Base-by-base conservation (phyloP, 306 rosid species). In the Prunus kanzakura region DNA sequence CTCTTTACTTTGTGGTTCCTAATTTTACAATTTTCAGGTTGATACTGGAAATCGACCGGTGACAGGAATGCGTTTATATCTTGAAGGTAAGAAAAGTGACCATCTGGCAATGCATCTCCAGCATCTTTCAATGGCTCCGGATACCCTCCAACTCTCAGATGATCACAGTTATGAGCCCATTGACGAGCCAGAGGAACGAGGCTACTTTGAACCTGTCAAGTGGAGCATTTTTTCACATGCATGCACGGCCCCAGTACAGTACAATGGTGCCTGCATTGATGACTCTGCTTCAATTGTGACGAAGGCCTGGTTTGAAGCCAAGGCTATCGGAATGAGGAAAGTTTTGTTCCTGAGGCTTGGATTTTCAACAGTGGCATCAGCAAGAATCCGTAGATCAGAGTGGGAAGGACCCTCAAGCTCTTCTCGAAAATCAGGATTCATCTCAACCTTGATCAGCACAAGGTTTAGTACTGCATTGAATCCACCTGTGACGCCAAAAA, bases 101-200 rank as follows among this genome's bases (percentile, higher is more conserved):
- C 97, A 82, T 69, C 79, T 92, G 4, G 91, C 93, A 41, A 83
- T 95, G 83, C 98, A 95, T 87, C 93, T 95, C 56, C 98, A 90
- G 81, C 98, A 95, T 80, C 97, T 95, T 41, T 76, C 96, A 27
- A 87, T 82, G 50, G 82, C 83, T 77, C 98, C 97, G 27, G 76
- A 84, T 12, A 74, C 55, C 62, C 85, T 90, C 19, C 88, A 82
- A 73, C 83, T 95, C 76, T 82, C 90, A 15, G 90, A 88, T 56
- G 91, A 86, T 78, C 86, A 63, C 45, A 41, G 79, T 76, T 80
- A 86, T 58, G 86, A 77, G 11, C 88, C 97, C 43, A 29, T 79
- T 16, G 85, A 85, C 1, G 84, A 83, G 75, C 82, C 91, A 6
- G 88, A 74, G n/a, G 93, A 86, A 1, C 80, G 83, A 52, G 86